phyloP scores from a whole-genome alignment of 306 rosid genomes.

The Ceratonia siliqua region DNA sequence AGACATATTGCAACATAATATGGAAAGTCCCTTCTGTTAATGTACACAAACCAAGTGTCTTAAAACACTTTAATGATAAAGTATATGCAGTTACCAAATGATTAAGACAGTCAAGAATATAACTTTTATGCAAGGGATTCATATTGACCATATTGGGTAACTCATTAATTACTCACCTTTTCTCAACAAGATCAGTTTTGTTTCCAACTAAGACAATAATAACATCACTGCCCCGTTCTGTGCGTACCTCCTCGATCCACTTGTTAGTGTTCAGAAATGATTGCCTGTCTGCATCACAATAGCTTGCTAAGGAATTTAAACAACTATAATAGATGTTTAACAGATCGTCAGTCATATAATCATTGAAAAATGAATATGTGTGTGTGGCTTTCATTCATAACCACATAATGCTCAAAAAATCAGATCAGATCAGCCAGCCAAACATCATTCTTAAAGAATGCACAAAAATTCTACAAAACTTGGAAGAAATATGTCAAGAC shows the following conservation, averaged over 20 bases:
- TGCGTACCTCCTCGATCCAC: slow-evolving; percentile 97
- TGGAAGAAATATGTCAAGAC: no score
- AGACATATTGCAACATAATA: slow-evolving; percentile 4
- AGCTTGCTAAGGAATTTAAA: slow-evolving; percentile 30
- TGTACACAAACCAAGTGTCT: neutral
- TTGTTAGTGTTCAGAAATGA: slow-evolving; percentile 84
- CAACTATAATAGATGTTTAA: slow-evolving; percentile 4
- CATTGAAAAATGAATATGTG: slow-evolving; percentile 6
- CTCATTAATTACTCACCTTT: slow-evolving; percentile 59
- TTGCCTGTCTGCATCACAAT: slow-evolving; percentile 75
- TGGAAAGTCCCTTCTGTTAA: neutral
- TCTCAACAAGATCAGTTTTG: slow-evolving; percentile 98
- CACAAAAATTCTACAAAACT: no score
- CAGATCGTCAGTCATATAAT: neutral
- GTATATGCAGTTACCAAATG: neutral
- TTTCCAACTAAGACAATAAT: slow-evolving; percentile 94
- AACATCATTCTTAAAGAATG: no score
- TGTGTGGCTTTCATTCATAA: no score
- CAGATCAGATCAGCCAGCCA: no score
- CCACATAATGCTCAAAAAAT: no score
- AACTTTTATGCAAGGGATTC: neutral
- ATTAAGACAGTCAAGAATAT: neutral
- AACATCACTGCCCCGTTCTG: slow-evolving; percentile 94
- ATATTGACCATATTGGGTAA: neutral
- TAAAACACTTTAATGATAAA: neutral